A percentile compares a stretch with the other conserved stretches of the same genome.
Conservation (phyloP, 441 rosid species). For the Geranium incanum region DNA sequence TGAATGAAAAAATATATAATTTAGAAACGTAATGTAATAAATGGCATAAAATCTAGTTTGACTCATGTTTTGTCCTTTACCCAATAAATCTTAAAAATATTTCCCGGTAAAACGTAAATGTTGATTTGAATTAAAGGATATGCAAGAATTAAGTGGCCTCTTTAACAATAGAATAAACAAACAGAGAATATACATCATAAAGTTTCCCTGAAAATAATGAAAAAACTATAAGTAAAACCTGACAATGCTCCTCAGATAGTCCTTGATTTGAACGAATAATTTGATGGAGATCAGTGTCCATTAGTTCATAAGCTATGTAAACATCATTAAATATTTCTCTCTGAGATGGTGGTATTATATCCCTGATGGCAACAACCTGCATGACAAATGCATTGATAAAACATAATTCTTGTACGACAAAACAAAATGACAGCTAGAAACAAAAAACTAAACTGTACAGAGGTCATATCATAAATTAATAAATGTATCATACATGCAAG, state of each 20-base stretch:
- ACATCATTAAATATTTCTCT: conserved; percentile 77
- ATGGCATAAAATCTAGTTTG: too few species aligned
- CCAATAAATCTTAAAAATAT: neutral
- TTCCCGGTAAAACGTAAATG: neutral
- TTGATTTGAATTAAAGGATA: neutral
- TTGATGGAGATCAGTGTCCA: conserved; percentile 61
- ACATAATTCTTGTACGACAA: neutral
- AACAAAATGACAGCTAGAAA: neutral
- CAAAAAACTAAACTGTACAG: neutral
- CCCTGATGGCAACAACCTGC: conserved; percentile 63
- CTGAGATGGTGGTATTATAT: conserved; percentile 91
- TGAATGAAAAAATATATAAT: too few species aligned
- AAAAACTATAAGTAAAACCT: conserved; percentile 24
- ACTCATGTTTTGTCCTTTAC: neutral
- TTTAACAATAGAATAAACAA: neutral
- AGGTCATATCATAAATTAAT: neutral
- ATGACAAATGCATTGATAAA: neutral
- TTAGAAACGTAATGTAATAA: neutral
- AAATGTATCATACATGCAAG: neutral
- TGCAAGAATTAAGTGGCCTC: neutral
- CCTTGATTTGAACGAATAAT: conserved; percentile 83
- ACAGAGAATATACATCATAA: neutral
- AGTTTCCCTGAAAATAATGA: neutral
- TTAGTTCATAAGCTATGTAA: conserved; percentile 42
- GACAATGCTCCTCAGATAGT: conserved; percentile 91